Conservation (phyloP, 495 filamentous ascomycete species). For the Penicillium riverlandense region DNA sequence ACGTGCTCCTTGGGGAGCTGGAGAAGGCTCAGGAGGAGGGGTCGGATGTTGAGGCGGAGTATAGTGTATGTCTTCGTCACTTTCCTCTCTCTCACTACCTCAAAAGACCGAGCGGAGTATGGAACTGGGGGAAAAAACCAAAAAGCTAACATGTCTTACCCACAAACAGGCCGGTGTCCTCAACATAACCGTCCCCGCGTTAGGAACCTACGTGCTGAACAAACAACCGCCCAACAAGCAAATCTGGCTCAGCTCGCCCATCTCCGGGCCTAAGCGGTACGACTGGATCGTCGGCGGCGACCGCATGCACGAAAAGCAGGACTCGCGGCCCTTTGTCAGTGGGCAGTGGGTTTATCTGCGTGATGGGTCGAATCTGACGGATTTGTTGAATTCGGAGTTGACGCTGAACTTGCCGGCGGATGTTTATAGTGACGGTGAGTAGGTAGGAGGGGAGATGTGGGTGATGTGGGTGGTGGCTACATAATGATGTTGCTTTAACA, state of each 20-base stretch:
- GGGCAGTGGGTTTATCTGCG: conserved; percentile 79
- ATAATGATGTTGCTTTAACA: too few relatives aligned
- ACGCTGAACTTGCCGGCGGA: conserved; percentile 30
- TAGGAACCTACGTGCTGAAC: conserved; percentile 86
- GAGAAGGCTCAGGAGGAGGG: conserved; percentile 41
- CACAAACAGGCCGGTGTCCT: conserved; percentile 69
- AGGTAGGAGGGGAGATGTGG: conserved; percentile 2
- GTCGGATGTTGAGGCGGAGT: conserved; percentile 50
- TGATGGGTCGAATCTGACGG: conserved; percentile 66
- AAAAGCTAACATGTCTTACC: too few relatives aligned
- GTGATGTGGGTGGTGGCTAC: too few relatives aligned
- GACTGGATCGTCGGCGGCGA: conserved; percentile 74
- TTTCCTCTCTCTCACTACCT: neutral
- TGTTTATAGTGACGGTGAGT: conserved; percentile 26
- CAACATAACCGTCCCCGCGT: conserved; percentile 55
- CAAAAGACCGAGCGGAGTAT: too few relatives aligned
- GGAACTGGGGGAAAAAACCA: too few relatives aligned
- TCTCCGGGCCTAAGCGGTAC: conserved; percentile 87
- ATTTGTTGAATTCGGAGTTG: conserved; percentile 66
- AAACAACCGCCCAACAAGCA: conserved; percentile 97
- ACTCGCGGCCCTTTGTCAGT: conserved; percentile 42
- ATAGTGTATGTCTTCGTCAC: conserved; percentile 31
- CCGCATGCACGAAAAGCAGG: conserved; percentile 67
- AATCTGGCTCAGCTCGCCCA: conserved; percentile 91
- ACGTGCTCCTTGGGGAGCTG: conserved; percentile 35